These are phyloP conservation scores for Colletotrichum sp. DNA, from an alignment of 2,329 filamentous ascomycete species.

Conservation along the genomic window DNA sequence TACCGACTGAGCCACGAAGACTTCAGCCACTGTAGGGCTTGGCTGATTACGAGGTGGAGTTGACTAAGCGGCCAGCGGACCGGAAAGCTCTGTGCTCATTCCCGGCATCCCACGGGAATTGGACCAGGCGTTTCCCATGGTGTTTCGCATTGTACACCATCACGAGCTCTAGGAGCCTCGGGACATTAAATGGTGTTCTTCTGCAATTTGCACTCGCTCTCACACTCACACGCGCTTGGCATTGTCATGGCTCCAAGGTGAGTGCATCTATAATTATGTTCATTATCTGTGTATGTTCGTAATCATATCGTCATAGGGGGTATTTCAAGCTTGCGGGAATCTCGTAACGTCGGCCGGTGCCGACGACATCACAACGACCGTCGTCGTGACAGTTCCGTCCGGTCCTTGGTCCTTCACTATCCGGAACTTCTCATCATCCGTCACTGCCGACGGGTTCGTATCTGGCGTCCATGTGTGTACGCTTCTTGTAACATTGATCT, in stretches of 20 bases:
- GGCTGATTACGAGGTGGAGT: rapidly evolving
- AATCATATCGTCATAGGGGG: neutral
- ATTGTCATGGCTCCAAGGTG: rapidly evolving
- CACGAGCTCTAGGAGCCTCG: neutral
- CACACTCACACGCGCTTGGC: neutral
- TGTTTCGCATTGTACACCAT: neutral
- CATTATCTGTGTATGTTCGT: neutral
- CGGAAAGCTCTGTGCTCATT: neutral
- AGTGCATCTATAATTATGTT: neutral
- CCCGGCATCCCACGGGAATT: neutral
- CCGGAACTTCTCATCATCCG: neutral
- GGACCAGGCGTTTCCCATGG: neutral
- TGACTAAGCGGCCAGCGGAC: neutral
- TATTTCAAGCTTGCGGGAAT: neutral
- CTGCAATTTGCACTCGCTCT: neutral
- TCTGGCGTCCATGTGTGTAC: neutral
- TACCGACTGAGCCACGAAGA: slow-evolving; percentile 21
- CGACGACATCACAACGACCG: slow-evolving; percentile 7
- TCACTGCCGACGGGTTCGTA: neutral
- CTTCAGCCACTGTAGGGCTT: neutral
- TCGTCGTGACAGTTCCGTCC: slow-evolving; percentile 2
- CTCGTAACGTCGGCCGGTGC: neutral
- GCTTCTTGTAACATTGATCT: neutral
- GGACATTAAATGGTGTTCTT: neutral
- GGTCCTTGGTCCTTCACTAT: neutral